A percentile compares a stretch with the other conserved stretches of the same genome.
Evolutionary conservation across 83 land plant genomes (phyloP).

Genomic region (Picea abies): DNA sequence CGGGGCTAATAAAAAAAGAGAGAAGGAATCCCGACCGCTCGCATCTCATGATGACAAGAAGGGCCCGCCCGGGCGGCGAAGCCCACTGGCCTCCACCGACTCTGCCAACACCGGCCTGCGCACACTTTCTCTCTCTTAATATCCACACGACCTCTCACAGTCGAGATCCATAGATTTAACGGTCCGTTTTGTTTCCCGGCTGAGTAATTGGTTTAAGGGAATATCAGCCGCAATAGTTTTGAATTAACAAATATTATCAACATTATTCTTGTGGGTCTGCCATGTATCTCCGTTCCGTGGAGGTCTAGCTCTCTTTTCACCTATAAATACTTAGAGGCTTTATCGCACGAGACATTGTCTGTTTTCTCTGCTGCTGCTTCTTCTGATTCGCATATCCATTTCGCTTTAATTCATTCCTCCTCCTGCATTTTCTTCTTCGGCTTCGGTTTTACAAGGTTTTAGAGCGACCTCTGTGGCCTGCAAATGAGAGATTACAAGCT

Average conservation of each 20-base stretch:
- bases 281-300: slow-evolving; percentile 13
- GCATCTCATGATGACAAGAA: slow-evolving; percentile 18
- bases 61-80: slow-evolving; percentile 10
- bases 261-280: slow-evolving; percentile 6
- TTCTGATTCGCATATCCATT: no score
- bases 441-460: no score
- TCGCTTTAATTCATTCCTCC: background rate
- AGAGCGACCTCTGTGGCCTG: background rate
- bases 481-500: background rate
- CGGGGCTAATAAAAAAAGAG: background rate
- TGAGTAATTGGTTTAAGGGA: background rate
- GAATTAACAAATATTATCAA: background rate
- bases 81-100: slow-evolving; percentile 17
- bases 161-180: background rate
- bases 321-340: background rate
- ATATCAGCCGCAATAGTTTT: background rate
- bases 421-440: background rate
- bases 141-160: background rate
- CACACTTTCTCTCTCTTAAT: no score
- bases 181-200: no score
- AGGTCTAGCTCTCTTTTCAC: background rate
- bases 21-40: slow-evolving; percentile 19
- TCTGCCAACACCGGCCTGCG: background rate
- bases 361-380: background rate
- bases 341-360: background rate